Conservation (phyloP, 2,329 filamentous ascomycete species). For the Teratosphaeria pseudoeucalypti region DNA sequence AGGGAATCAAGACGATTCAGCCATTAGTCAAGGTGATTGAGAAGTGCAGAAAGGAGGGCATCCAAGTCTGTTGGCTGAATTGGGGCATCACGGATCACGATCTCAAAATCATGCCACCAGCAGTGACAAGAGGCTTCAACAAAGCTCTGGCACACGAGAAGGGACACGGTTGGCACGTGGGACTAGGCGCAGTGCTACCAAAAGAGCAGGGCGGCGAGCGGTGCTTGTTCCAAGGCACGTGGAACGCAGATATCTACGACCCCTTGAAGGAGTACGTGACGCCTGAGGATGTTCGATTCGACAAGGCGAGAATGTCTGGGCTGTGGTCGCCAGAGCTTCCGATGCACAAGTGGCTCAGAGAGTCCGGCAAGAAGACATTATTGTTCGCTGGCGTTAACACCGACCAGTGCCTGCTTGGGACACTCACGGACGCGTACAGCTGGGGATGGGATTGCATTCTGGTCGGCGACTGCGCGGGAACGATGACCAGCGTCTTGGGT, state of each 20-base stretch:
- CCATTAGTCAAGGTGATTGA: conserved; percentile 30
- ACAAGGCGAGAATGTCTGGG: conserved; percentile 34
- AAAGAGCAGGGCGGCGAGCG: conserved; percentile 28
- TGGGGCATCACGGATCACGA: conserved; percentile 32
- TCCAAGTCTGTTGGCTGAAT: conserved; percentile 33
- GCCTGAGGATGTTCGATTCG: conserved; percentile 33
- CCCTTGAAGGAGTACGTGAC: conserved; percentile 28
- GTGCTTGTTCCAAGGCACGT: conserved; percentile 33
- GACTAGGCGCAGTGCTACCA: conserved; percentile 29
- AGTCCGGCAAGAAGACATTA: conserved; percentile 32
- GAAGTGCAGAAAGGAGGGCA: conserved; percentile 30
- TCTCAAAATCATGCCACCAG: conserved; percentile 30
- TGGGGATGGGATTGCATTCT: conserved; percentile 35
- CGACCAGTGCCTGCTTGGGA: conserved; percentile 34
- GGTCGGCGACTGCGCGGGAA: conserved; percentile 31
- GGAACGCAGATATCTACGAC: conserved; percentile 34
- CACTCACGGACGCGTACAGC: conserved; percentile 32
- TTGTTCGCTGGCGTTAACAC: conserved; percentile 35
- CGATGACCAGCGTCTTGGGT: conserved; percentile 29
- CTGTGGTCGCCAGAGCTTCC: conserved; percentile 32
- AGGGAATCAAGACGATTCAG: conserved; percentile 25
- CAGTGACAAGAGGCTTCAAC: conserved; percentile 33
- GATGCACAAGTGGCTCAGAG: conserved; percentile 31
- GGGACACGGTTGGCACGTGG: conserved; percentile 32
- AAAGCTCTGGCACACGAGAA: conserved; percentile 20